phyloP scores from a whole-genome alignment of 2,329 filamentous ascomycete genomes.

The Metarhizium robertsii region DNA sequence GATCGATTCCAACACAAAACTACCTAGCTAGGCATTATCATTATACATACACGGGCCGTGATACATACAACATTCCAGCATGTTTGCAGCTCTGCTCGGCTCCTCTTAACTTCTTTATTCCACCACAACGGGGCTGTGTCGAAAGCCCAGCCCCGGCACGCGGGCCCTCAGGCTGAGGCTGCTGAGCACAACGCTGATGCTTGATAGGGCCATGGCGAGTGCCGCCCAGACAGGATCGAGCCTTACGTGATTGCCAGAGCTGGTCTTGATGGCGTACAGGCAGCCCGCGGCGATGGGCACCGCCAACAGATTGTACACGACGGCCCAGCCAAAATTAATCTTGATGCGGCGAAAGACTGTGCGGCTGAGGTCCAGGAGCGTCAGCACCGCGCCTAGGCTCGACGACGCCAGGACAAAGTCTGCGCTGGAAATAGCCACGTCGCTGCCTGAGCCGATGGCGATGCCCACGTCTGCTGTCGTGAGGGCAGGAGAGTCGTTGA shows the following conservation, averaged over 20 bases:
- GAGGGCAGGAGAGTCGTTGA: slow-evolving; percentile 81
- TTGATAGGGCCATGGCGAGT: slow-evolving; percentile 87
- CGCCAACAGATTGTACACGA: slow-evolving; percentile 70
- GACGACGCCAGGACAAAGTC: slow-evolving; percentile 75
- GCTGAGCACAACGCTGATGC: slow-evolving; percentile 78
- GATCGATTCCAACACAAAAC: too few relatives aligned
- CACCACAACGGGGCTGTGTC: slow-evolving; percentile 10
- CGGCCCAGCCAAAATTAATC: slow-evolving; percentile 80
- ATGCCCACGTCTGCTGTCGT: slow-evolving; percentile 75
- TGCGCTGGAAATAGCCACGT: slow-evolving; percentile 73
- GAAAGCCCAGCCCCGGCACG: slow-evolving; percentile 35
- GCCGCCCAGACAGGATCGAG: slow-evolving; percentile 79
- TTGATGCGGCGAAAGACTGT: slow-evolving; percentile 69
- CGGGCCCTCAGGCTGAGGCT: slow-evolving; percentile 59
- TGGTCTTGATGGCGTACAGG: slow-evolving; percentile 49
- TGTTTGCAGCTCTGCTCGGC: neutral
- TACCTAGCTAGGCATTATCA: too few relatives aligned
- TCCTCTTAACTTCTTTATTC: neutral
- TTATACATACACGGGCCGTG: neutral
- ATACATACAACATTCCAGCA: neutral
- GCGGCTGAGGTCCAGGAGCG: slow-evolving; percentile 61
- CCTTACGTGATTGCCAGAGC: slow-evolving; percentile 44
- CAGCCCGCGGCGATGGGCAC: slow-evolving; percentile 76
- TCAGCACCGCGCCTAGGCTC: slow-evolving; percentile 59
- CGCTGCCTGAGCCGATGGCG: slow-evolving; percentile 73